Percentiles rank a stretch among this genome's conserved stretches.
Evolutionary conservation across 148 eudicot species (phyloP).

Genomic region (Polygonum aviculare): DNA sequence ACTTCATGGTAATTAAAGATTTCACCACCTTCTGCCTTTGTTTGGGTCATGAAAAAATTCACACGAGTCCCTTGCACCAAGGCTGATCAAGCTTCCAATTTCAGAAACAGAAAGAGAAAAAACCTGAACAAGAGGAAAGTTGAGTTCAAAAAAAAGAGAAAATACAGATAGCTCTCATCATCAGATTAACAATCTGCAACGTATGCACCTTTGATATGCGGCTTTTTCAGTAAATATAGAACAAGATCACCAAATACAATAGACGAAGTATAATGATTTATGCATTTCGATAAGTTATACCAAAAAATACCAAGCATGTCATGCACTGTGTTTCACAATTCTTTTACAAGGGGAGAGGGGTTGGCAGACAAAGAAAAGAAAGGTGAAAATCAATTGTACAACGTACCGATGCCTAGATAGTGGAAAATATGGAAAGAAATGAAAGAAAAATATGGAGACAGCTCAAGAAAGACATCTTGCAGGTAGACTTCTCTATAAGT

Average conservation of each 20-base stretch:
- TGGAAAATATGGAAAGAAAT: neutral
- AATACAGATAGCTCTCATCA: neutral
- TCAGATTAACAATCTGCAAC: neutral
- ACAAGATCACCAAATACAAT: neutral
- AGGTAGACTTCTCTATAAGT: neutral
- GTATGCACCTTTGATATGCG: neutral
- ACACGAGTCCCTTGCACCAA: conserved; percentile 75
- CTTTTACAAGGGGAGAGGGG: neutral
- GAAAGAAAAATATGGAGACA: neutral
- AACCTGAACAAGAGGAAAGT: conserved; percentile 34
- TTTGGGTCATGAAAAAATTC: conserved; percentile 94
- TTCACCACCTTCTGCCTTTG: conserved; percentile 72
- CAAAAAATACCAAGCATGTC: neutral
- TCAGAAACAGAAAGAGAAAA: conserved; percentile 83
- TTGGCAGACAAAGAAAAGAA: neutral
- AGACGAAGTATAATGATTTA: neutral
- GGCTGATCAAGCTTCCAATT: conserved; percentile 77
- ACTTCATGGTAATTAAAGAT: neutral
- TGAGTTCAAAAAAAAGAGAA: neutral
- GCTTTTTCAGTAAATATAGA: neutral
- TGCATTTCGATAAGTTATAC: neutral
- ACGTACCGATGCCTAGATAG: neutral
- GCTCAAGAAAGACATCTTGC: neutral
- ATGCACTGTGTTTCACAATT: neutral
- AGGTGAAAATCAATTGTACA: neutral